Conservation (phyloP, 2,329 filamentous ascomycete species). For the Alternaria conjuncta region DNA sequence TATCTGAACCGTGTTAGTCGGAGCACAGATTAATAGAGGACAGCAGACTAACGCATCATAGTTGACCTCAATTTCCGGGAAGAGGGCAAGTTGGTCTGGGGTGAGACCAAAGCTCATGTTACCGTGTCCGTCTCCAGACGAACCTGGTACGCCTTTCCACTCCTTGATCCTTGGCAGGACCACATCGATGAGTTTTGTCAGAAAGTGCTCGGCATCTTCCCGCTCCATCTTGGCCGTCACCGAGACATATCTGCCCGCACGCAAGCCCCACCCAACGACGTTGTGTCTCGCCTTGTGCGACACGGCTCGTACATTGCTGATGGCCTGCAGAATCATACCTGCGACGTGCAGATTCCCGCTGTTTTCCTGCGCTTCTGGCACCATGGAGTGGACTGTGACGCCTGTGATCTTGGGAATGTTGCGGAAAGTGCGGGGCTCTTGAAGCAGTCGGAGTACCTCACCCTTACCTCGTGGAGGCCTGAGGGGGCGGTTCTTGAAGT, state of each 20-base stretch:
- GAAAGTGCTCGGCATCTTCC: constrained; percentile 85
- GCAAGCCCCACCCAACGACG: constrained; percentile 77
- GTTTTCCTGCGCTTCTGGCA: constrained; percentile 71
- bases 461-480: constrained; percentile 83
- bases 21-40: not conserved
- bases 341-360: constrained; percentile 80
- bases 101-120: constrained; percentile 85
- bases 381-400: constrained; percentile 80
- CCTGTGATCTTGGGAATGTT: constrained; percentile 84
- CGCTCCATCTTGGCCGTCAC: constrained; percentile 80
- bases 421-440: constrained; percentile 72
- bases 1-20: constrained; percentile 54
- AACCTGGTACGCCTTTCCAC: constrained; percentile 79
- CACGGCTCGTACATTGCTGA: constrained; percentile 76
- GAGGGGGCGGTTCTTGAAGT: constrained; percentile 88
- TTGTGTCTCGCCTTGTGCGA: constrained; percentile 73
- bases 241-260: constrained; percentile 72
- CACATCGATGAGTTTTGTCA: constrained; percentile 87
- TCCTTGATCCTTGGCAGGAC: constrained; percentile 97
- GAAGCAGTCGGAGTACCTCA: constrained; percentile 71
- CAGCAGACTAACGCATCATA: constrained; percentile 76
- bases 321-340: constrained; percentile 82
- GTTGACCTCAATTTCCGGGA: constrained; percentile 94
- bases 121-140: constrained; percentile 83
- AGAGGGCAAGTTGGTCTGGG: constrained; percentile 76